Base-by-base conservation (phyloP, 225 moss, liverwort and hornwort species). In the Bryum argenteum region DNA sequence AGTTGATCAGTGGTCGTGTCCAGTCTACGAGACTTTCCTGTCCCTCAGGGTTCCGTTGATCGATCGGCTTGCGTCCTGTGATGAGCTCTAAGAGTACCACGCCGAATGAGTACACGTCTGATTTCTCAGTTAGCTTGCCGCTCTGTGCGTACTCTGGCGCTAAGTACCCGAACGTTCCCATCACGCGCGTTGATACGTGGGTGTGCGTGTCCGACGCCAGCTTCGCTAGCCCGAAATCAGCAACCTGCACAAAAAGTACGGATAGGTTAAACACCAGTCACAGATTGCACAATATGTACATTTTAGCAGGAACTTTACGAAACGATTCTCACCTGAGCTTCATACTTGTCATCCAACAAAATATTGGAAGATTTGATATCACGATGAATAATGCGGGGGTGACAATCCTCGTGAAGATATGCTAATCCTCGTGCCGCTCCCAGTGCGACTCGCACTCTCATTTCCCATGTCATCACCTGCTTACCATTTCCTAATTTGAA, bases 101-200 rank as follows among this genome's bases (percentile, higher is more conserved):
- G 10, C 95, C 95, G 26, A 95, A 95, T 0, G 95, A 95, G 54
- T 92, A 95, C 13, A 95, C 95, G 17, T 95, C 95, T 1, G 92
- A 92, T 64, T 92, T 95, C 71, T 95, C 95, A 2, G 91, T 95
- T 54, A 95, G 65, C 61, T 95, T 95, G 13, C 95, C 95, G 42
- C 91, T 92, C 75, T 90, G 77, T 7, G 95, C 95, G 28, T 95
- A 95, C 77, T 95, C 95, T 8, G 95, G 95, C n/a, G 95, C 95
- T 14, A 95, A 63, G 56, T 95, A 95, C 10, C 95, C 95, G 52
- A 95, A 95, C 1, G 95, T 95, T 37, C 95, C 95, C 95, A 95
- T 95, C 26, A 95, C 95, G 4, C 95, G 84, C 41, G 95, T 95
- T 50, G 95, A 92, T 26, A 95, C 88, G 59, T 95, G 95, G 15